Conservation (phyloP, 1,139 yeast species). For the Nakaseomyces sp. region DNA sequence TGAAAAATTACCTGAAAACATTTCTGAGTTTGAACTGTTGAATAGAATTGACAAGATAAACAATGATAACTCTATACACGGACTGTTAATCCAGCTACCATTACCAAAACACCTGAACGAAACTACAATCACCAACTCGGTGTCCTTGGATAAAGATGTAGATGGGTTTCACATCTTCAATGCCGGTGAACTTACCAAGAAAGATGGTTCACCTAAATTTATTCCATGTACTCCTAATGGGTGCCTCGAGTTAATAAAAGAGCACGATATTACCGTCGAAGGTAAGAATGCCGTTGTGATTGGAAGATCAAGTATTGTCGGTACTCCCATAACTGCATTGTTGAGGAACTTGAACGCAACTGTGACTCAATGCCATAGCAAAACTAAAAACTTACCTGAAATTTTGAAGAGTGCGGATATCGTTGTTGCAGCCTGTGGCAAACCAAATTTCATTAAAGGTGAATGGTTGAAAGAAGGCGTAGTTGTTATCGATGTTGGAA, state of each 20-base stretch:
- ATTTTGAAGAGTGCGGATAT: slow-evolving; percentile 57
- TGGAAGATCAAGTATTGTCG: slow-evolving; percentile 78
- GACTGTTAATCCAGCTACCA: slow-evolving; percentile 65
- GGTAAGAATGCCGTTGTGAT: slow-evolving; percentile 72
- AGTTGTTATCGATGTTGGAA: slow-evolving; percentile 71
- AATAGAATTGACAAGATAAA: slow-evolving; percentile 50
- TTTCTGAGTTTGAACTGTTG: slow-evolving; percentile 48
- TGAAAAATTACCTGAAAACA: slow-evolving; percentile 47
- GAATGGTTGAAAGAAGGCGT: slow-evolving; percentile 66
- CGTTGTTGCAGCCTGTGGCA: slow-evolving; percentile 70
- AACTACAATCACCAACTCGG: slow-evolving; percentile 58
- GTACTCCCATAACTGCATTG: slow-evolving; percentile 69
- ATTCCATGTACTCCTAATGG: slow-evolving; percentile 80
- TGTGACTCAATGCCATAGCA: slow-evolving; percentile 63
- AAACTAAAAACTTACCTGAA: slow-evolving; percentile 45
- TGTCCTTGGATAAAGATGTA: slow-evolving; percentile 60
- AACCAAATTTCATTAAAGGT: slow-evolving; percentile 59
- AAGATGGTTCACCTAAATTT: slow-evolving; percentile 62
- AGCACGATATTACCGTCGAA: slow-evolving; percentile 48
- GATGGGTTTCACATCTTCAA: slow-evolving; percentile 73
- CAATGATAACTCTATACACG: slow-evolving; percentile 56
- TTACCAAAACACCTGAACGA: slow-evolving; percentile 64
- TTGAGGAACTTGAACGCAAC: slow-evolving; percentile 66
- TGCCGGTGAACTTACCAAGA: slow-evolving; percentile 67
- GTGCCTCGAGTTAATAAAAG: slow-evolving; percentile 55